These are phyloP conservation scores for Hanseniaspora uvarum DNA, from an alignment of 1,139 yeast genomes.

Conservation along the genomic window DNA sequence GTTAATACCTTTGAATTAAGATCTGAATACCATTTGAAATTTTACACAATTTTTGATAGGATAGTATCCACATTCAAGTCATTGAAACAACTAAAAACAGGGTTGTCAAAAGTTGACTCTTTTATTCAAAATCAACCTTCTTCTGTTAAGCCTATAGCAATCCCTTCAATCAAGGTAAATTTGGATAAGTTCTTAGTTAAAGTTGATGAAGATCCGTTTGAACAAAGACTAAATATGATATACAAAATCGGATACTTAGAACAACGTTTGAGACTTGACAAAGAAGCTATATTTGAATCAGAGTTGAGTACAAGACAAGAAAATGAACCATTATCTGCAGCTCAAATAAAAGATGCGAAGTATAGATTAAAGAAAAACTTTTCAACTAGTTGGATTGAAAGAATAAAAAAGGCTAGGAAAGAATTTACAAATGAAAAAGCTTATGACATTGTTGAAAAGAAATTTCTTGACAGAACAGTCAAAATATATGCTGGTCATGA, in stretches of 20 bases:
- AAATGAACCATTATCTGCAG: conserved; percentile 5
- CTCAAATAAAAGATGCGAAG: conserved; percentile 19
- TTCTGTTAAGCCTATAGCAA: conserved; percentile 36
- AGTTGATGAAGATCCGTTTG: conserved; percentile 66
- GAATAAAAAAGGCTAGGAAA: conserved; percentile 39
- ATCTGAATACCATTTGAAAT: conserved; percentile 45
- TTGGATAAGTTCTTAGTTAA: conserved; percentile 36
- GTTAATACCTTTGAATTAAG: conserved; percentile 20
- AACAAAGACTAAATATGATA: conserved; percentile 61
- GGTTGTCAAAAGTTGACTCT: conserved; percentile 38
- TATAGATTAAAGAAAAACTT: conserved; percentile 34
- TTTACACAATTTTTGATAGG: conserved; percentile 59
- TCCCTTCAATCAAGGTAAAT: conserved; percentile 47
- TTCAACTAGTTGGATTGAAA: conserved; percentile 48
- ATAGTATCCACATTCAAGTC: conserved; percentile 53
- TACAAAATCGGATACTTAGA: conserved; percentile 63
- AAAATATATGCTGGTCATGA: conserved; percentile 19
- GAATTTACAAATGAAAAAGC: conserved; percentile 32
- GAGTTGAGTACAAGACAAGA: conserved; percentile 17
- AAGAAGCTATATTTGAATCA: conserved; percentile 43
- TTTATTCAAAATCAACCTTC: conserved; percentile 36
- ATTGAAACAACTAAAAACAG: conserved; percentile 43
- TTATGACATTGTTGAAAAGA: conserved; percentile 21
- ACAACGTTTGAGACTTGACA: conserved; percentile 53
- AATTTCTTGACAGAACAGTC: conserved; percentile 22